These are phyloP conservation scores for Coleophoma eucalyptorum DNA, from an alignment of 2,329 filamentous ascomycete genomes.

Conservation along the genomic window DNA sequence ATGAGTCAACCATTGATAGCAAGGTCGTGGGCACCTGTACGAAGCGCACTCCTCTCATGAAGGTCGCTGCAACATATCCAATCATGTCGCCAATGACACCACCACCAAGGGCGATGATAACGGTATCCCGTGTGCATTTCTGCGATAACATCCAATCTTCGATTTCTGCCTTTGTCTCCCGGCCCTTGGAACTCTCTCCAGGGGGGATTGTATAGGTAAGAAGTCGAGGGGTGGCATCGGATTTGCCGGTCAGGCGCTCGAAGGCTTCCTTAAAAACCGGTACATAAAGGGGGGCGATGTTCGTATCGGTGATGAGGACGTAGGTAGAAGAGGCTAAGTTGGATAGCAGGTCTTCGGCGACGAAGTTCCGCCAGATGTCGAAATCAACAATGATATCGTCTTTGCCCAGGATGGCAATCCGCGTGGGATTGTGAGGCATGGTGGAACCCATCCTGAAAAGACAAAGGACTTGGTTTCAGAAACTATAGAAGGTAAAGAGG, in stretches of 20 bases:
- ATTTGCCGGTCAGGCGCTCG: constrained; percentile 34
- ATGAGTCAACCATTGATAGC: constrained; percentile 96
- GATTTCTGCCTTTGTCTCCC: constrained; percentile 90
- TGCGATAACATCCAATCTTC: constrained; percentile 96
- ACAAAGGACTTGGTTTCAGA: background rate
- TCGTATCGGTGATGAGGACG: constrained; percentile 94
- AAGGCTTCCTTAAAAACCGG: constrained; percentile 71
- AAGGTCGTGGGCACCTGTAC: constrained; percentile 95
- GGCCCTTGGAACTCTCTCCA: constrained; percentile 89
- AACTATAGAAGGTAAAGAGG: background rate
- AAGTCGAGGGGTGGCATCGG: constrained; percentile 56
- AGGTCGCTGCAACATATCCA: constrained; percentile 94
- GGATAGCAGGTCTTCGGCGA: constrained; percentile 74
- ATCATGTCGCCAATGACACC: constrained; percentile 98
- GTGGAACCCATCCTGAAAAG: constrained; percentile 17
- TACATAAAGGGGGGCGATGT: constrained; percentile 77
- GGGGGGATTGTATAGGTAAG: constrained; percentile 85
- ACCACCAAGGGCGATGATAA: constrained; percentile 90
- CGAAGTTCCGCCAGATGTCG: constrained; percentile 80
- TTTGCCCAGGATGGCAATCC: constrained; percentile 79
- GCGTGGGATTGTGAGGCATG: constrained; percentile 35
- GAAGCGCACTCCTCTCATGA: constrained; percentile 96
- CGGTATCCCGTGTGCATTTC: constrained; percentile 90
- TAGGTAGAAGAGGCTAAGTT: constrained; percentile 85
- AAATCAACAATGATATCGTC: constrained; percentile 92